A percentile compares a stretch with the other conserved stretches of the same genome.
These are phyloP conservation scores for Salix caprea DNA, from an alignment of 345 rosid species.

Conservation along the genomic window DNA sequence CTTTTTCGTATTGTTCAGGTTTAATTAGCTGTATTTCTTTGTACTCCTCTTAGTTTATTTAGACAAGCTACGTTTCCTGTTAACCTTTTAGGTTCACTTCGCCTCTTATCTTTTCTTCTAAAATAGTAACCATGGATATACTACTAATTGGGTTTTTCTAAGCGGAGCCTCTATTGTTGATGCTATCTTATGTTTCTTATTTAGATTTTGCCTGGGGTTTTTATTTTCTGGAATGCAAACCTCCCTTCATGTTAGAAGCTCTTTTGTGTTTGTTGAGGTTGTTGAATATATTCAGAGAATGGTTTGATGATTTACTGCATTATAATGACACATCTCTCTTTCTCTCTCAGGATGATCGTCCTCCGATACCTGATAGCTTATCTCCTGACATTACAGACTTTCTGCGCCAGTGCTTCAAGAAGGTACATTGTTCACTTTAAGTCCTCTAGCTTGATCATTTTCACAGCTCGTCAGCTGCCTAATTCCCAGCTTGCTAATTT, in stretches of 20 bases:
- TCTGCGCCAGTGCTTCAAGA: slow-evolving; percentile 91
- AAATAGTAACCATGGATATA: too few relatives aligned
- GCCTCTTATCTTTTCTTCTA: not conserved
- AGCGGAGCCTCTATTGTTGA: not conserved
- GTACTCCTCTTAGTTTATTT: not conserved
- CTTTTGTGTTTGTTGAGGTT: not conserved
- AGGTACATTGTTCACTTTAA: slow-evolving; percentile 42
- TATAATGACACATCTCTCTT: not conserved
- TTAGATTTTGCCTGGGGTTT: not conserved
- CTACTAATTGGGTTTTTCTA: too few relatives aligned
- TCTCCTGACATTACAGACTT: slow-evolving; percentile 98
- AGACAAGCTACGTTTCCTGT: slow-evolving; percentile 6
- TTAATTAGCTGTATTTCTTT: slow-evolving; percentile 11
- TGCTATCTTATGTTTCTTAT: slow-evolving; percentile 1
- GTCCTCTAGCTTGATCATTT: not conserved
- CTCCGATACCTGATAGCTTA: slow-evolving; percentile 94
- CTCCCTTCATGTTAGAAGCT: not conserved
- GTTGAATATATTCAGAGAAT: not conserved
- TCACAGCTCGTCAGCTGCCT: not conserved
- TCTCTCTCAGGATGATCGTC: slow-evolving; percentile 71
- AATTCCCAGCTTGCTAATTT: not conserved
- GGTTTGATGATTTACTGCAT: not conserved
- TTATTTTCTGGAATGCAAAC: not conserved
- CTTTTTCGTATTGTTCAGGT: slow-evolving; percentile 99
- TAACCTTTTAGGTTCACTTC: not conserved